Conservation (phyloP, 805 yeast species). For the Candida dendrica region DNA sequence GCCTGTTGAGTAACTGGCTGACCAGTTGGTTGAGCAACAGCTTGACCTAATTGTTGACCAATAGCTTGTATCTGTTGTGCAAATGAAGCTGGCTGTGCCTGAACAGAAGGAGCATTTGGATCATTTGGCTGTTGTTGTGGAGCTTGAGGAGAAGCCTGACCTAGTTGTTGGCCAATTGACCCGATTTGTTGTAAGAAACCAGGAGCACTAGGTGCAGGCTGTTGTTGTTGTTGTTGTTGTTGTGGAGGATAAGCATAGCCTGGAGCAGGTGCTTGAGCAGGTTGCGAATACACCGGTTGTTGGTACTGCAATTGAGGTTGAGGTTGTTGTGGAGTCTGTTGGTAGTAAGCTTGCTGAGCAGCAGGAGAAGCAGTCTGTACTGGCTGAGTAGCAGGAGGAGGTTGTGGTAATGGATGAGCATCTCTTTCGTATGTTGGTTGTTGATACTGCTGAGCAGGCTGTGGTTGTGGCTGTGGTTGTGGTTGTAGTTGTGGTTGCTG, state of each 20-base stretch:
- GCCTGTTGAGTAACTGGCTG: slow-evolving; percentile 3
- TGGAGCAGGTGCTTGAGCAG: not conserved
- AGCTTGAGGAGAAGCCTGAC: not conserved
- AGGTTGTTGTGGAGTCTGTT: slow-evolving; percentile 8
- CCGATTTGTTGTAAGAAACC: slow-evolving; percentile 1
- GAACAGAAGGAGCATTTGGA: too few relatives aligned
- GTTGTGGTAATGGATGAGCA: slow-evolving; percentile 6
- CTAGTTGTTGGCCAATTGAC: not conserved
- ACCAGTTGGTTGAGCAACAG: slow-evolving; percentile 1
- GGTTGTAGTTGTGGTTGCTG: slow-evolving; percentile 4
- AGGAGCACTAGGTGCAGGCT: slow-evolving; percentile 6
- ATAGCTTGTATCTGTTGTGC: not conserved
- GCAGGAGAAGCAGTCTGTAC: slow-evolving; percentile 4
- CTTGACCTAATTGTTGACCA: not conserved
- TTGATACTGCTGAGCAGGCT: slow-evolving; percentile 8
- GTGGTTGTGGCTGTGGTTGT: slow-evolving; percentile 1
- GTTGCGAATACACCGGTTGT: slow-evolving; percentile 3
- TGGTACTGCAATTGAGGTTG: slow-evolving; percentile 10
- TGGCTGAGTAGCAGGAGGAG: slow-evolving; percentile 8
- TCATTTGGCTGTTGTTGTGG: too few relatives aligned
- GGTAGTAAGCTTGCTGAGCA: slow-evolving; percentile 7
- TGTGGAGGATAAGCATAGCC: not conserved
- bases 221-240: slow-evolving; percentile 4
- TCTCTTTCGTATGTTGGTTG: slow-evolving; percentile 6
- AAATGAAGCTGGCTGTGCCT: slow-evolving; percentile 2